Evolutionary conservation across 257 asterid genomes (phyloP).

Genomic region (Haberlea rhodopensis): DNA sequence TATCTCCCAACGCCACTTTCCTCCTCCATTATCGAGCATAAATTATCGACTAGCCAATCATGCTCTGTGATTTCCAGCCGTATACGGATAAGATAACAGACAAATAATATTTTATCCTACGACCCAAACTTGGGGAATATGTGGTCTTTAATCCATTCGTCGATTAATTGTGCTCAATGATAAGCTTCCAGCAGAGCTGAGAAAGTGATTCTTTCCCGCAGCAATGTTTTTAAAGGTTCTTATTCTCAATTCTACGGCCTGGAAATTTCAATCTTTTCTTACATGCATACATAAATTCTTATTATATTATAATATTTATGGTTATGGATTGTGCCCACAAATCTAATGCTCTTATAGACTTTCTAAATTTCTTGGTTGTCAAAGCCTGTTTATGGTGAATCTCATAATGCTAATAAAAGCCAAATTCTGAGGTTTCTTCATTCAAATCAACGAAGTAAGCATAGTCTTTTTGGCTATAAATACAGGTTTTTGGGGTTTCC

Average conservation of each 20-base stretch:
- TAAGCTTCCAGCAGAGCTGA: background rate
- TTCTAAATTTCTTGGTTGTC: background rate
- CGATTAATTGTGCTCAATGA: background rate
- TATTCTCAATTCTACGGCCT: background rate
- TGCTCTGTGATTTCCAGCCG: background rate
- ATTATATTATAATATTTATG: background rate
- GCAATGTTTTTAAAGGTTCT: background rate
- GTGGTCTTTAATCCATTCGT: background rate
- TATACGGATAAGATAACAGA: background rate
- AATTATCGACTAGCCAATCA: background rate
- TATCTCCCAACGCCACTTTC: too few relatives aligned
- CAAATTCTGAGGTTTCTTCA: background rate
- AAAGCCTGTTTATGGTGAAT: background rate
- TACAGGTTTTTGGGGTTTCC: background rate
- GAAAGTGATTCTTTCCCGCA: background rate
- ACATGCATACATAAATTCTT: too few relatives aligned
- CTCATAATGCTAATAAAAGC: background rate
- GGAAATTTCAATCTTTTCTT: background rate
- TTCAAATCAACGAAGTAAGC: background rate
- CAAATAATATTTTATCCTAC: background rate
- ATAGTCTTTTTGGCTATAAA: background rate
- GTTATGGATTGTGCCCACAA: background rate
- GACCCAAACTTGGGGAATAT: background rate
- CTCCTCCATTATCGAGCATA: background rate
- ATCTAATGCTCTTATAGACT: background rate